phyloP scores from a whole-genome alignment of 2,329 filamentous ascomycete species.

The Amauroascus niger region DNA sequence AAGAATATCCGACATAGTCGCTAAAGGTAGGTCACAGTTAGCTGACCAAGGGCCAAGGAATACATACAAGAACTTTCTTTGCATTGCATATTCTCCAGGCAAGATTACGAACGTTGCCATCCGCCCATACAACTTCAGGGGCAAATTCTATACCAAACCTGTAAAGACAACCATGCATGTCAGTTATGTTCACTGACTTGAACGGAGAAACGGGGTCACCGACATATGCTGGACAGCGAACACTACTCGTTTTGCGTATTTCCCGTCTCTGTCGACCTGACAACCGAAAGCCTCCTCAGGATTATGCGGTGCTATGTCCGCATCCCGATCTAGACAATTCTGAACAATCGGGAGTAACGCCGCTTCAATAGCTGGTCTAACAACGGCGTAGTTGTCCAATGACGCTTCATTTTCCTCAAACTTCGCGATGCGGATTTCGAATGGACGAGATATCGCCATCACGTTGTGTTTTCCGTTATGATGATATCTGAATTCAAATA shows the following conservation, averaged over 20 bases:
- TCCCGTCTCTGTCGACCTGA: constrained; percentile 74
- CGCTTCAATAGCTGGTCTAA: constrained; percentile 62
- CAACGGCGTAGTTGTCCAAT: constrained; percentile 48
- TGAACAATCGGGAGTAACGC: constrained; percentile 72
- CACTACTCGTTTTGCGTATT: constrained; percentile 80
- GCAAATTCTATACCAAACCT: constrained; percentile 90
- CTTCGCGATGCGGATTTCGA: constrained; percentile 73
- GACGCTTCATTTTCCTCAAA: constrained; percentile 67
- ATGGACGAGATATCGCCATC: constrained; percentile 87
- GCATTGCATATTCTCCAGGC: constrained; percentile 94
- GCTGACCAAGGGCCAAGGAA: not conserved
- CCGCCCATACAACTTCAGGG: constrained; percentile 79
- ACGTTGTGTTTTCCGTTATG: constrained; percentile 87
- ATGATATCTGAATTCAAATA: constrained; percentile 95
- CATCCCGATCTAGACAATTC: constrained; percentile 87
- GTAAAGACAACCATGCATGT: not conserved
- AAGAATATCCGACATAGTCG: constrained; percentile 4
- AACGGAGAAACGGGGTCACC: constrained; percentile 20
- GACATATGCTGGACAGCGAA: constrained; percentile 92
- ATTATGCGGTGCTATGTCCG: constrained; percentile 74
- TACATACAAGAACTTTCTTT: constrained; percentile 79
- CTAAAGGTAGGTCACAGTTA: not conserved
- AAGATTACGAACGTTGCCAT: constrained; percentile 80
- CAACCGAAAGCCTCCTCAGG: constrained; percentile 75
- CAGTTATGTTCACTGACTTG: constrained; percentile 14